Conservation (phyloP, 768 basidiomycete genomes). For the Psilocybe azurescens region DNA sequence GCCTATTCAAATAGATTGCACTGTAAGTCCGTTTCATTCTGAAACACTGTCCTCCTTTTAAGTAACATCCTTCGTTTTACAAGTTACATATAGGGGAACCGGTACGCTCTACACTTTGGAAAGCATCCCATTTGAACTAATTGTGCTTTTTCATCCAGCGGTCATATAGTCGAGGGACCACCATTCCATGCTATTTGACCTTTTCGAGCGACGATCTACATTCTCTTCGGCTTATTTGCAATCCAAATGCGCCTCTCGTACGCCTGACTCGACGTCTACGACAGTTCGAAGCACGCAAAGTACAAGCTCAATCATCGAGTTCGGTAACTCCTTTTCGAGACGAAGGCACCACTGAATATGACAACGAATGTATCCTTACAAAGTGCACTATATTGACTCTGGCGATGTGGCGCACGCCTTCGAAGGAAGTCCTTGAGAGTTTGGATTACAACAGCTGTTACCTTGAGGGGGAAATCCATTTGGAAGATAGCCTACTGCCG, state of each 20-base stretch:
- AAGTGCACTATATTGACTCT: not conserved
- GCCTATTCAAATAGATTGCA: not conserved
- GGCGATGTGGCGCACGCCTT: conserved; percentile 11
- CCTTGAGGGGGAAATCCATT: conserved; percentile 17
- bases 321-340: conserved; percentile 1
- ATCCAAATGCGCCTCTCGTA: not conserved
- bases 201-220: conserved; percentile 1
- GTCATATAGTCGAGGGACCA: conserved; percentile 9
- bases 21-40: not conserved
- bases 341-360: not conserved
- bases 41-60: no score
- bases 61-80: not conserved
- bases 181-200: conserved; percentile 13
- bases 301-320: not conserved
- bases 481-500: conserved; percentile 7
- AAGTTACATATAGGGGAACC: conserved; percentile 1
- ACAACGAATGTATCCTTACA: not conserved
- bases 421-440: conserved; percentile 7
- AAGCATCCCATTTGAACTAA: not conserved
- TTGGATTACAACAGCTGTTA: not conserved
- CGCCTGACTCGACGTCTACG: conserved; percentile 11
- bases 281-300: not conserved
- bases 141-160: not conserved
- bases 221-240: not conserved
- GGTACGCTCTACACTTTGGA: not conserved